Evolutionary conservation across 108 stramenopile species (phyloP).

Genomic region (Discostella pseudostelligera): DNA sequence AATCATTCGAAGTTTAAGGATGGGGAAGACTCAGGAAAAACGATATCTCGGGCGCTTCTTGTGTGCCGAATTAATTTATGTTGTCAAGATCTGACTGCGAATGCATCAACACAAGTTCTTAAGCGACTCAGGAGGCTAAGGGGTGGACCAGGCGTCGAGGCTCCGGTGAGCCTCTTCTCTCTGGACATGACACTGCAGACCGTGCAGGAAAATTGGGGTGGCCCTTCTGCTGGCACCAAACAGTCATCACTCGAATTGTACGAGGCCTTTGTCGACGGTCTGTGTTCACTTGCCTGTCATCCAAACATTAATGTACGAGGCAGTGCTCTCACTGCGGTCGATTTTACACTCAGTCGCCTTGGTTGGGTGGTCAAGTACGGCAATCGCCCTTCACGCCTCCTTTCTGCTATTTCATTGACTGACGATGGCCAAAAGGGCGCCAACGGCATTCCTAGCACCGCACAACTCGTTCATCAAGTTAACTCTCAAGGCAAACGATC

Average conservation of each 20-base stretch:
- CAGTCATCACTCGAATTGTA: slow-evolving; percentile 56
- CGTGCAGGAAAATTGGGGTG: slow-evolving; percentile 12
- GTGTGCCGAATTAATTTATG: slow-evolving; percentile 69
- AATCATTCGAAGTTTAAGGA: slow-evolving; percentile 64
- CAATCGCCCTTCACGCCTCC: slow-evolving; percentile 56
- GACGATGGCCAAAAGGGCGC: slow-evolving; percentile 63
- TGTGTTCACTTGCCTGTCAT: slow-evolving; percentile 79
- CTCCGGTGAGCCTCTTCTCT: slow-evolving; percentile 23
- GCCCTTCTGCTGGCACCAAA: background rate
- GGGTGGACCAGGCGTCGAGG: slow-evolving; percentile 24
- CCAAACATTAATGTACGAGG: slow-evolving; percentile 84
- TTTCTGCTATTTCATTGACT: slow-evolving; percentile 59
- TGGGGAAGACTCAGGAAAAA: slow-evolving; percentile 86
- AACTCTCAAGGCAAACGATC: slow-evolving; percentile 74
- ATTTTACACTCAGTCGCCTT: slow-evolving; percentile 77
- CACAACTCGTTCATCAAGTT: slow-evolving; percentile 50
- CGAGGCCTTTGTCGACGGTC: slow-evolving; percentile 79
- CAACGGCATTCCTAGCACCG: slow-evolving; percentile 73
- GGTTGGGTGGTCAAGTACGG: slow-evolving; percentile 67
- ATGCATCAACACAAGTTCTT: slow-evolving; percentile 77
- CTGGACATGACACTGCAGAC: slow-evolving; percentile 36
- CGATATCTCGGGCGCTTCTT: slow-evolving; percentile 67
- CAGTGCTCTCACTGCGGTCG: slow-evolving; percentile 69
- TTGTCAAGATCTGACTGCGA: slow-evolving; percentile 64
- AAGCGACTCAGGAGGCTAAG: slow-evolving; percentile 54